Conservation (phyloP, 2,329 filamentous ascomycete species). For the Calonectria honghensis region DNA sequence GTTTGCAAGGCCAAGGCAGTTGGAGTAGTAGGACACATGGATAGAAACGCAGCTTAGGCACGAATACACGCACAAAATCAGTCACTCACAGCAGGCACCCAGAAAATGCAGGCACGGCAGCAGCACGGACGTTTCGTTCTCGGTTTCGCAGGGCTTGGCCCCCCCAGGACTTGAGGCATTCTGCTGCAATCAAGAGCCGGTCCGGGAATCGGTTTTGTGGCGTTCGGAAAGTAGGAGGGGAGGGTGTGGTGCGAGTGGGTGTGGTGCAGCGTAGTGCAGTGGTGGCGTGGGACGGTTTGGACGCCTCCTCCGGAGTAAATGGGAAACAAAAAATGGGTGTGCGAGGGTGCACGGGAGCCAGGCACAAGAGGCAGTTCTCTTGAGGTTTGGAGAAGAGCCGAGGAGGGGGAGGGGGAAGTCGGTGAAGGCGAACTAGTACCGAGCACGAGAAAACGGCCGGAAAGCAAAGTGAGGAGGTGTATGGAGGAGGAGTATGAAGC, state of each 20-base stretch:
- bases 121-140: conserved; percentile 23
- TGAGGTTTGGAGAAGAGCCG: conserved; percentile 7
- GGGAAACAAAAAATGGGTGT: neutral
- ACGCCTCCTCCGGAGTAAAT: neutral
- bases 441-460: conserved; percentile 19
- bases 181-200: conserved; percentile 20
- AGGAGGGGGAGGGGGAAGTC: conserved; percentile 6
- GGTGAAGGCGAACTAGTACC: conserved; percentile 22
- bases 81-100: neutral
- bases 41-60: neutral
- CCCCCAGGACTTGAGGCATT: neutral
- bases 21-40: neutral
- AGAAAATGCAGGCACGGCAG: conserved; percentile 5
- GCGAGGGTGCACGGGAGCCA: conserved; percentile 16
- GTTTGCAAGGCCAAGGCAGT: neutral
- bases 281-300: neutral
- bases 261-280: neutral
- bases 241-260: neutral
- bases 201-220: conserved; percentile 29
- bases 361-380: conserved; percentile 18
- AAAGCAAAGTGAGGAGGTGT: neutral
- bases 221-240: conserved; percentile 15
- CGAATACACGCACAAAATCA: neutral
- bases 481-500: neutral
- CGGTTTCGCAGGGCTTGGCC: neutral